Base-by-base conservation (phyloP, 2,329 filamentous ascomycete genomes). In the Xylariaceae sp. region DNA sequence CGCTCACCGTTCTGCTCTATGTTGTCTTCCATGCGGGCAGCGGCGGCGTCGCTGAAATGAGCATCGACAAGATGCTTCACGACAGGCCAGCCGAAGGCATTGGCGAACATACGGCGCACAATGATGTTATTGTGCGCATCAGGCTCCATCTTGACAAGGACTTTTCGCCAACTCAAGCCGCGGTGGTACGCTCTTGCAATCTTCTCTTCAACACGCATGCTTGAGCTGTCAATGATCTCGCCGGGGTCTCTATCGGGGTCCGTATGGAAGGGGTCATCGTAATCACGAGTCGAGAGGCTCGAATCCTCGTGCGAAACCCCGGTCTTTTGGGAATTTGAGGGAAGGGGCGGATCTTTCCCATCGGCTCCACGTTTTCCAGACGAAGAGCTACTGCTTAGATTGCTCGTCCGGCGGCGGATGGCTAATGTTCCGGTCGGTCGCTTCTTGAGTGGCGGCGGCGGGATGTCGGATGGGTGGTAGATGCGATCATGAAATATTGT, bases 111-210 rank as follows among this genome's bases (percentile, higher is more conserved):
- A 36, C 92, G 81, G 12, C 92, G 82, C 16, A 98, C 92, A 39
- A 96, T 83, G 46, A 98, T 94, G 58, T 98, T 98, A 61, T 98
- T 98, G 64, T 98, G 92, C 0, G 92, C 92, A 59, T 98, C 92
- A 0, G 92, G 92, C 55, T 98, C 90, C 3, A 98, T 70, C 34
- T 92, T 83, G 11, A 98, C 92, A 4, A 98, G 75, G 2, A 98
- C 92, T 56, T 98, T 98, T 29, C 92, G 83, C 92, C 92, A 98
- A 2, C 86, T 85, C 14, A 98, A 63, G 43, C 87, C 87, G 10
- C 80, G 78, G 57, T 98, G 92, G 61, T 98, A 98, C 11, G 88
- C 92, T 29, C 92, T 77, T 2, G 92, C 92, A 46, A 98, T 98
- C 61, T 95, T 96, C 58, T 98, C 92, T 58, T 98, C 92, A 1